These are phyloP conservation scores for Penicillium arizonense DNA, from an alignment of 495 filamentous ascomycete genomes.

Conservation along the genomic window DNA sequence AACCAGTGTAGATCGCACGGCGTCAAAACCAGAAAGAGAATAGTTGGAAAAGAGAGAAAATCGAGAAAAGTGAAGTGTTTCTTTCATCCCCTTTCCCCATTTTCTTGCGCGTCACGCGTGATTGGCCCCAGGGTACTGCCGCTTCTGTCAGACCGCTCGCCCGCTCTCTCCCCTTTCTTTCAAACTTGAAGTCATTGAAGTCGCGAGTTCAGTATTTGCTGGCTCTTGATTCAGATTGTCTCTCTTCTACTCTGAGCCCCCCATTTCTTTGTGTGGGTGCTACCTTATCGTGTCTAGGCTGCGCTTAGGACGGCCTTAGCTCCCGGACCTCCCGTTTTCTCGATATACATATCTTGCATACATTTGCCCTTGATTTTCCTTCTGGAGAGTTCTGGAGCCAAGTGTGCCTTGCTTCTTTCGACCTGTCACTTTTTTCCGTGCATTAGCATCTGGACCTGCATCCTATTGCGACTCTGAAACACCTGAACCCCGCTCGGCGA, in stretches of 20 bases:
- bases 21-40: constrained; percentile 1
- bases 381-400: background rate
- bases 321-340: constrained; percentile 14
- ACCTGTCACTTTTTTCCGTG: background rate
- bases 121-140: constrained; percentile 25
- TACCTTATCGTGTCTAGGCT: constrained; percentile 2
- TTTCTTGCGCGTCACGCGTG: constrained; percentile 14
- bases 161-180: constrained; percentile 24
- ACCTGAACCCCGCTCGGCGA: constrained; percentile 21
- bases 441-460: constrained; percentile 6
- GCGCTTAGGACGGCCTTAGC: constrained; percentile 9
- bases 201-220: background rate
- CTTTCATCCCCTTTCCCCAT: constrained; percentile 7
- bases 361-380: background rate
- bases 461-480: constrained; percentile 7
- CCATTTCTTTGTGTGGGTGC: background rate
- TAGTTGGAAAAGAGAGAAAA: background rate
- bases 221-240: constrained; percentile 3
- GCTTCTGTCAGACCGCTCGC: constrained; percentile 17
- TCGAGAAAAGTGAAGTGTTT: background rate
- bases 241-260: background rate
- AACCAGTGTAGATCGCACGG: constrained; percentile 3
- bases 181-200: background rate
- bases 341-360: constrained; percentile 20
- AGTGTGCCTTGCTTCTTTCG: background rate